These are phyloP conservation scores for Claviceps pazoutovae DNA, from an alignment of 2,329 filamentous ascomycete species.

Conservation along the genomic window DNA sequence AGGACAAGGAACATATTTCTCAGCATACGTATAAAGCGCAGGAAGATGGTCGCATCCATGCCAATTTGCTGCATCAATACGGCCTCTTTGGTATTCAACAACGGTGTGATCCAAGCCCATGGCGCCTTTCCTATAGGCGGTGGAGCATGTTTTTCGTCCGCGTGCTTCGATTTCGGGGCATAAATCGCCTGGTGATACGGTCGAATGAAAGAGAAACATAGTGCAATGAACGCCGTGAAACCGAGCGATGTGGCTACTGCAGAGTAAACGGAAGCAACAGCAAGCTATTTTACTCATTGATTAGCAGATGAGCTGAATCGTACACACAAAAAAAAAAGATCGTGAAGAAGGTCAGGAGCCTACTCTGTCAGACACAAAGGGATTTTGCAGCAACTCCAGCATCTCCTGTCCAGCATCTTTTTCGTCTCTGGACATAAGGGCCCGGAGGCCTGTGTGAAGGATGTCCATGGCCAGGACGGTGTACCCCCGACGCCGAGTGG, in stretches of 20 bases:
- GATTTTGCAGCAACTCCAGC: conserved; percentile 34
- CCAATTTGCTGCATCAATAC: conserved; percentile 71
- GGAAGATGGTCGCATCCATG: conserved; percentile 80
- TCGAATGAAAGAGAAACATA: conserved; percentile 77
- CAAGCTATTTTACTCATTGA: conserved; percentile 12
- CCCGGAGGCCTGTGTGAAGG: background rate
- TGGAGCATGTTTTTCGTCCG: conserved; percentile 78
- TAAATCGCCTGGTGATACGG: conserved; percentile 89
- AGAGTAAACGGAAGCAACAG: conserved; percentile 49
- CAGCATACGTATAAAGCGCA: conserved; percentile 81
- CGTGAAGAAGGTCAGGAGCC: background rate
- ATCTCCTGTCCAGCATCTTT: conserved; percentile 27
- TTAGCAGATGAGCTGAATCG: background rate
- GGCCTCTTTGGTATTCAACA: conserved; percentile 65
- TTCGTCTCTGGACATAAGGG: conserved; percentile 1
- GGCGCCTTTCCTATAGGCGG: conserved; percentile 76
- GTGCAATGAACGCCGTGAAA: conserved; percentile 56
- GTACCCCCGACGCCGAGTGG: background rate
- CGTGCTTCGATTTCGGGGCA: conserved; percentile 83
- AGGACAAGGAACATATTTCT: conserved; percentile 74
- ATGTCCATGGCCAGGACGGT: background rate
- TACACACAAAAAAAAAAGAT: background rate
- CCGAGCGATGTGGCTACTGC: conserved; percentile 70
- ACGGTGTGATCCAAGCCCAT: conserved; percentile 72
- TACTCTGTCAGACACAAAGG: conserved; percentile 25